Evolutionary conservation across 176 grass and related monocot genomes (phyloP), one percentile per base, ranked within the genome.

Genomic region (Panicum miliaceum): DNA sequence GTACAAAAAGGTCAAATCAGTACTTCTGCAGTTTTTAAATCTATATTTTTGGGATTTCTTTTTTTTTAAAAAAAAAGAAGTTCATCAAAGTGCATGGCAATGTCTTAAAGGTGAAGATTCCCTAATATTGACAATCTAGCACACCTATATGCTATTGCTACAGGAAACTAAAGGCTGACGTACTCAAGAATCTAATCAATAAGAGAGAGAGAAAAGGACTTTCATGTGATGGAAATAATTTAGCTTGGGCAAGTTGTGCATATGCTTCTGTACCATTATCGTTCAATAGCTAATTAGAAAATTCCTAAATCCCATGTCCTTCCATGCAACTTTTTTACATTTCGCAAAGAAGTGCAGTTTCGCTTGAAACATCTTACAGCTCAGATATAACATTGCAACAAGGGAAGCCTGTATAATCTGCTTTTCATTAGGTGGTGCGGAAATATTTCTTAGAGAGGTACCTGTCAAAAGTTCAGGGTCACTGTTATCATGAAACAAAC

Each of bases 171-270:
- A 66, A 81, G 45, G 34, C 23, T 43, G 64, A 47, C 14, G 32
- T 67, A 13, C 48, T 65, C 37, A 67, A 78, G 79, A 86, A 86
- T 78, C 65, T 73, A 82, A 82, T 86, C 65, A 90, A 66, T 34
- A 35, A 35, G 43, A 57, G 29, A 32, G 29, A 32, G 73, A 59
- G 72, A 90, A 86, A 71, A 85, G 48, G 61, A n/a, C 60, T 73
- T 82, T 79, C 84, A 86, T 83, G 88, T 82, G 84, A 51, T 67
- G 66, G 58, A 77, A 72, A 82, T 82, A 59, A 90, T 86, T 62
- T 86, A 29, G 47, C 37, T 16, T 78, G 22, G 27, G 22, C 64
- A 86, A 73, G 64, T 73, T 78, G 73, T 73, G 29, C 6, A 58
- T 64, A 68, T 53, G 26, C 82, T 77, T 73, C 20, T 67, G 36